Evolutionary conservation across 805 yeast genomes (phyloP).

Genomic region (Cyberlindnera mycetangii): DNA sequence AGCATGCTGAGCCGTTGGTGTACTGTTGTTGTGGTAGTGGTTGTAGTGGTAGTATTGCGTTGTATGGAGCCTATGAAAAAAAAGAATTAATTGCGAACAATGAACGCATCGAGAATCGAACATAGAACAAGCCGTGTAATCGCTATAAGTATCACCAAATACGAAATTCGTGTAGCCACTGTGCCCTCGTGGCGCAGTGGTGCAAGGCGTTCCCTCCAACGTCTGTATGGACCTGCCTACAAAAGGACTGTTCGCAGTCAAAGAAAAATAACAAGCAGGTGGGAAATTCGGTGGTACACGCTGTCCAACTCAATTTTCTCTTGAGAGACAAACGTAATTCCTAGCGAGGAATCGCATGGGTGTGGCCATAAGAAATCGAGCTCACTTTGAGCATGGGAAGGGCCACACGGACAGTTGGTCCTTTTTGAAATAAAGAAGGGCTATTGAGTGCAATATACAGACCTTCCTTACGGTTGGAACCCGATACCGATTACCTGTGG

Average conservation of each 20-base stretch:
- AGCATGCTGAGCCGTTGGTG: too few species aligned
- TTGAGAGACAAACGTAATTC: conserved; percentile 59
- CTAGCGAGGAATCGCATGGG: conserved; percentile 57
- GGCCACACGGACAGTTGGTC: conserved; percentile 58
- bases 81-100: too few species aligned
- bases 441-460: conserved; percentile 63
- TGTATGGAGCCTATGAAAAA: not conserved
- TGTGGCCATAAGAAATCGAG: conserved; percentile 50
- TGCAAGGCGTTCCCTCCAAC: conserved; percentile 16
- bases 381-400: conserved; percentile 41
- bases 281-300: conserved; percentile 66
- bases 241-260: conserved; percentile 16
- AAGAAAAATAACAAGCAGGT: conserved; percentile 31
- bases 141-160: not conserved
- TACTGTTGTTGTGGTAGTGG: not conserved
- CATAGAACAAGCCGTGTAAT: not conserved
- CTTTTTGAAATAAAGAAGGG: conserved; percentile 31
- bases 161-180: conserved; percentile 1
- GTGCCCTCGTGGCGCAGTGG: conserved; percentile 27
- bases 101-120: not conserved
- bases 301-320: conserved; percentile 45
- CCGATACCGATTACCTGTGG: conserved; percentile 61
- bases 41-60: not conserved
- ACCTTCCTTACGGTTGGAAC: conserved; percentile 39
- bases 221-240: conserved; percentile 33